A percentile compares a stretch with the other conserved stretches of the same genome.
These are phyloP conservation scores for Vararia minispora DNA, from an alignment of 768 basidiomycete species.

Conservation along the genomic window DNA sequence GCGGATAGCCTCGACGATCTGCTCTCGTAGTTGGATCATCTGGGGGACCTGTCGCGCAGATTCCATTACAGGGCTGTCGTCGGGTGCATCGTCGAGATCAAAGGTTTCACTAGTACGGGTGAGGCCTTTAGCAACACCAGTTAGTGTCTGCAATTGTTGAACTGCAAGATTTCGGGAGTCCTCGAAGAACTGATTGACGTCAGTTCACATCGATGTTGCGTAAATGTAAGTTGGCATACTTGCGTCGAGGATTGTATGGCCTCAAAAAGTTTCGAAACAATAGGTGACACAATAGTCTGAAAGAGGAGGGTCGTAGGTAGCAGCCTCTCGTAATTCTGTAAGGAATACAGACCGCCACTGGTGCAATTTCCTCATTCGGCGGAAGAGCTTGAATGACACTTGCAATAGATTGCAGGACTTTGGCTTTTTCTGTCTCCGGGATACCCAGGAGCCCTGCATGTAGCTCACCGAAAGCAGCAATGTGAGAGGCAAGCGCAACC, in stretches of 20 bases:
- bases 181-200: slow-evolving; percentile 45
- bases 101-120: slow-evolving; percentile 65
- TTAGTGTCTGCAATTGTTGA: slow-evolving; percentile 67
- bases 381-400: slow-evolving; percentile 90
- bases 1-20: slow-evolving; percentile 48
- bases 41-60: slow-evolving; percentile 53
- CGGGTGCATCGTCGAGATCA: slow-evolving; percentile 45
- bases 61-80: slow-evolving; percentile 43
- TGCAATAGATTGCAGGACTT: slow-evolving; percentile 85
- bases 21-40: slow-evolving; percentile 53
- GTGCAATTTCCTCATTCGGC: slow-evolving; percentile 63
- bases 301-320: not conserved
- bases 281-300: slow-evolving; percentile 66
- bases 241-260: slow-evolving; percentile 42
- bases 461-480: slow-evolving; percentile 73
- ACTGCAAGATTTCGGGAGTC: slow-evolving; percentile 58
- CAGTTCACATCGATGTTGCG: not conserved
- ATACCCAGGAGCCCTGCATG: slow-evolving; percentile 68
- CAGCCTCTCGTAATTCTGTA: not conserved
- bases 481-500: slow-evolving; percentile 70
- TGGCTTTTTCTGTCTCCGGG: slow-evolving; percentile 81
- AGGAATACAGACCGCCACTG: slow-evolving; percentile 46
- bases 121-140: slow-evolving; percentile 81
- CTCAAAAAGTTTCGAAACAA: slow-evolving; percentile 57
- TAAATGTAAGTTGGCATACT: slow-evolving; percentile 25